Evolutionary conservation across 2,329 filamentous ascomycete species (phyloP).

Genomic region (Penicillium sp.): DNA sequence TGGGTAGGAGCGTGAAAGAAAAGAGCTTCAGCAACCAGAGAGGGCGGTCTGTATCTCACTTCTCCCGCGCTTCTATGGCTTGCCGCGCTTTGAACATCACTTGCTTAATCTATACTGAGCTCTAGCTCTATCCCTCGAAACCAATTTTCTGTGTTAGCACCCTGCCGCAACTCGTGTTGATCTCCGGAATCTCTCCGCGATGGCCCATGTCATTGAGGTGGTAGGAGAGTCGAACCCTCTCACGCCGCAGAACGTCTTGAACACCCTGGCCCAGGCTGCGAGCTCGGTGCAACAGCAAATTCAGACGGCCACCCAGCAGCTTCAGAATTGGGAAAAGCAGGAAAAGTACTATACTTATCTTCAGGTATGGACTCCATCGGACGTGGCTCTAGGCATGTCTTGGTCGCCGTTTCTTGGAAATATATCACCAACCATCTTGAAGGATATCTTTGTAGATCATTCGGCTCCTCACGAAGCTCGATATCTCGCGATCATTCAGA

Average conservation of each 20-base stretch:
- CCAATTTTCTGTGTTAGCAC: conserved; percentile 11
- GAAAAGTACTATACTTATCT: conserved; percentile 70
- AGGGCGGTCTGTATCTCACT: not conserved
- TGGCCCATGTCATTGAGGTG: conserved; percentile 77
- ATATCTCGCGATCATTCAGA: conserved; percentile 87
- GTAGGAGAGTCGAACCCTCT: conserved; percentile 80
- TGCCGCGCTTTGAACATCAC: conserved; percentile 1
- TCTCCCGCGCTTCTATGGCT: conserved; percentile 12
- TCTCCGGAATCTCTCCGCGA: conserved; percentile 41
- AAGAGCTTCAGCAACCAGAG: conserved; percentile 1
- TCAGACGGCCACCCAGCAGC: conserved; percentile 69
- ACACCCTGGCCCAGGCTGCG: conserved; percentile 66
- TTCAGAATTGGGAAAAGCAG: conserved; percentile 72
- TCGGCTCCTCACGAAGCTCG: conserved; percentile 77
- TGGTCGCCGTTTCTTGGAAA: not conserved
- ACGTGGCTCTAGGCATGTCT: not conserved
- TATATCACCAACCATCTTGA: conserved; percentile 16
- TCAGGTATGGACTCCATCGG: conserved; percentile 57
- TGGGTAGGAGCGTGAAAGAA: not conserved
- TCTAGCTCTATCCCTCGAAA: conserved; percentile 10
- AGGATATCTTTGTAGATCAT: conserved; percentile 82
- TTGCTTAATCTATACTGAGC: conserved; percentile 9
- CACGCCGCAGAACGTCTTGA: conserved; percentile 65
- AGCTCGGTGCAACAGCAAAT: conserved; percentile 70
- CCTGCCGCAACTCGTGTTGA: conserved; percentile 7